These are phyloP conservation scores for Lathyrus oleraceus DNA, from an alignment of 306 rosid genomes.

Conservation along the genomic window DNA sequence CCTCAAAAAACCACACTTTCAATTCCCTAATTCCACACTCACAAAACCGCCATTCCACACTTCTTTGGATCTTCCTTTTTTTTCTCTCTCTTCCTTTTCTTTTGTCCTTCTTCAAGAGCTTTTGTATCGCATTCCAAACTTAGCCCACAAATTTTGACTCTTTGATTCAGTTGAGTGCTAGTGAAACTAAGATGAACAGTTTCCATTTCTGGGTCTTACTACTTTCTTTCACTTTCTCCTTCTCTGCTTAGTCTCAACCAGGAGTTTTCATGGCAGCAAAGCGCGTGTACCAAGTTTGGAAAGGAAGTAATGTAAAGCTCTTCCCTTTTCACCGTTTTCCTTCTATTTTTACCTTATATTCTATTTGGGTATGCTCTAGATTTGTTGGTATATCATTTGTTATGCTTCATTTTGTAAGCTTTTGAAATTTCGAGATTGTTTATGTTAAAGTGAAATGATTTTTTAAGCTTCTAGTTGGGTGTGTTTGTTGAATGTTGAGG, in stretches of 20 bases:
- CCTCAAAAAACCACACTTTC: slow-evolving; percentile 12
- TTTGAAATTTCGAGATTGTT: slow-evolving; percentile 14
- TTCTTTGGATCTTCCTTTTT: slow-evolving; percentile 28
- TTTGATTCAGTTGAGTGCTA: slow-evolving; percentile 28
- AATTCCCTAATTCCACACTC: slow-evolving; percentile 34
- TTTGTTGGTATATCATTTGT: slow-evolving; percentile 38
- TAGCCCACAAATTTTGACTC: slow-evolving; percentile 39
- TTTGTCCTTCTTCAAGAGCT: slow-evolving; percentile 29
- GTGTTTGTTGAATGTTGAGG: slow-evolving; percentile 17
- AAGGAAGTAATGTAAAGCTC: slow-evolving; percentile 83
- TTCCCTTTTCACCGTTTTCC: slow-evolving; percentile 20
- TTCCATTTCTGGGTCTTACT: slow-evolving; percentile 43
- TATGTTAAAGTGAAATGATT: slow-evolving; percentile 24
- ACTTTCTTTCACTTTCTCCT: slow-evolving; percentile 26
- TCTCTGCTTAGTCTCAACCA: slow-evolving; percentile 38
- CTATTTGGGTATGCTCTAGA: slow-evolving; percentile 34
- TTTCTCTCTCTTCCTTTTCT: slow-evolving; percentile 34
- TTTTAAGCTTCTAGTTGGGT: background rate
- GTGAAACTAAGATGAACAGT: slow-evolving; percentile 49
- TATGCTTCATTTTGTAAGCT: slow-evolving; percentile 19
- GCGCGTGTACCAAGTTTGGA: slow-evolving; percentile 95
- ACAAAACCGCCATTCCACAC: slow-evolving; percentile 50
- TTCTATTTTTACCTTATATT: slow-evolving; percentile 14
- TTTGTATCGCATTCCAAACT: slow-evolving; percentile 29
- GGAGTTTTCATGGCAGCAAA: slow-evolving; percentile 66